These are phyloP conservation scores for Phytophthora tentaculata DNA, from an alignment of 352 stramenopile species.

Conservation along the genomic window DNA sequence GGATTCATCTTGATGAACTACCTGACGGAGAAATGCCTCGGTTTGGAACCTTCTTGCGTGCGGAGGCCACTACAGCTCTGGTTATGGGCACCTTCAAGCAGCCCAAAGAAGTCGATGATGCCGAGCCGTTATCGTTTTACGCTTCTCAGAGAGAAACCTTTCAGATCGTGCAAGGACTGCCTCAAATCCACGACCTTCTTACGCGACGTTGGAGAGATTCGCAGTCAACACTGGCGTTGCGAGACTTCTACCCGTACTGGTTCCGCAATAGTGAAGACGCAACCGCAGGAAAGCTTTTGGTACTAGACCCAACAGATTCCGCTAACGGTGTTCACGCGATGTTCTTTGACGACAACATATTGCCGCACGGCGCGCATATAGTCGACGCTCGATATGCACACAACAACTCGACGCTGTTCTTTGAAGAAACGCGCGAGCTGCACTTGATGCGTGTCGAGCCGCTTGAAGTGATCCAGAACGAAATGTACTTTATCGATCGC, in stretches of 20 bases:
- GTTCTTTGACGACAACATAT: slow-evolving; percentile 89
- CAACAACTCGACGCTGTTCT: slow-evolving; percentile 37
- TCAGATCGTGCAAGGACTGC: slow-evolving; percentile 45
- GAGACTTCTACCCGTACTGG: slow-evolving; percentile 84
- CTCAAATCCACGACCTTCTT: slow-evolving; percentile 60
- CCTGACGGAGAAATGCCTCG: slow-evolving; percentile 30
- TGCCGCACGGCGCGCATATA: slow-evolving; percentile 72
- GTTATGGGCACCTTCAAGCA: slow-evolving; percentile 82
- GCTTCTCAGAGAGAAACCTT: slow-evolving; percentile 5
- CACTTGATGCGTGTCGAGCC: slow-evolving; percentile 73
- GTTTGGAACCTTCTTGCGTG: slow-evolving; percentile 73
- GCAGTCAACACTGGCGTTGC: slow-evolving; percentile 71
- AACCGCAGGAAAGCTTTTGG: slow-evolving; percentile 64
- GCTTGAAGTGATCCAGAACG: slow-evolving; percentile 59
- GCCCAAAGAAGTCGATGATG: slow-evolving; percentile 36
- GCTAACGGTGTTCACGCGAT: slow-evolving; percentile 46
- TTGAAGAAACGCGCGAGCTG: slow-evolving; percentile 46
- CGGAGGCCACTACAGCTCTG: slow-evolving; percentile 54
- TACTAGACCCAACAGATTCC: slow-evolving; percentile 39
- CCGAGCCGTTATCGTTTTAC: slow-evolving; percentile 49
- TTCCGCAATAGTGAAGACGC: slow-evolving; percentile 60
- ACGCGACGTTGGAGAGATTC: slow-evolving; percentile 48
- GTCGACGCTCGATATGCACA: slow-evolving; percentile 58
- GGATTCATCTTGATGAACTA: slow-evolving; percentile 46
- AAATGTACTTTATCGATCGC: slow-evolving; percentile 63